A percentile compares a stretch with the other conserved stretches of the same genome.
Evolutionary conservation across 1,284 basidiomycete species (phyloP).

Genomic region (Malassezia sp.): DNA sequence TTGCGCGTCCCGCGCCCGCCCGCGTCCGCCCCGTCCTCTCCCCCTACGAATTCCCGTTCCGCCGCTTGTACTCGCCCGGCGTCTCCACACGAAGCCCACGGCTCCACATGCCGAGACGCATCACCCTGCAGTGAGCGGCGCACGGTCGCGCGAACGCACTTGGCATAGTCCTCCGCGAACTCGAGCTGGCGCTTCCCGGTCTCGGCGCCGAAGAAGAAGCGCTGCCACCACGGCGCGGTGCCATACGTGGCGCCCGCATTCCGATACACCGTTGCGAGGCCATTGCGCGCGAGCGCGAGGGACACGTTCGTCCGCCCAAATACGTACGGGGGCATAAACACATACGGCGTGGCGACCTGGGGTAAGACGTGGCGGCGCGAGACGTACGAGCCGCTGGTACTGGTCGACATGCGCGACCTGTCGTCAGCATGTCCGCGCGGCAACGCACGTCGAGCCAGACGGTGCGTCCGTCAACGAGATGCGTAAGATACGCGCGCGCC

Average conservation of each 20-base stretch:
- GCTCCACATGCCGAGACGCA: conserved; percentile 14
- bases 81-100: conserved; percentile 8
- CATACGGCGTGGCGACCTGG: conserved; percentile 43
- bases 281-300: conserved; percentile 31
- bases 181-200: conserved; percentile 5
- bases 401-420: conserved; percentile 41
- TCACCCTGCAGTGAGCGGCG: not conserved
- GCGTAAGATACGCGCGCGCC: conserved; percentile 30
- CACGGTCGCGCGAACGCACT: not conserved
- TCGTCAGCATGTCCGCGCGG: conserved; percentile 24
- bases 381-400: conserved; percentile 40
- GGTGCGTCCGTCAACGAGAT: conserved; percentile 18
- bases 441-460: conserved; percentile 27
- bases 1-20: too few relatives aligned
- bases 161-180: conserved; percentile 13
- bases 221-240: conserved; percentile 18
- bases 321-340: conserved; percentile 36
- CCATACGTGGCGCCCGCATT: conserved; percentile 39
- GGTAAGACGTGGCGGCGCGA: too few relatives aligned
- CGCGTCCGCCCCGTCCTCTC: too few relatives aligned
- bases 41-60: conserved; percentile 4
- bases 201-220: not conserved
- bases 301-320: conserved; percentile 42
- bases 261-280: conserved; percentile 41
- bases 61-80: conserved; percentile 12